Base-by-base conservation (phyloP, 768 basidiomycete genomes). In the Holtermanniella nyarrowii region DNA sequence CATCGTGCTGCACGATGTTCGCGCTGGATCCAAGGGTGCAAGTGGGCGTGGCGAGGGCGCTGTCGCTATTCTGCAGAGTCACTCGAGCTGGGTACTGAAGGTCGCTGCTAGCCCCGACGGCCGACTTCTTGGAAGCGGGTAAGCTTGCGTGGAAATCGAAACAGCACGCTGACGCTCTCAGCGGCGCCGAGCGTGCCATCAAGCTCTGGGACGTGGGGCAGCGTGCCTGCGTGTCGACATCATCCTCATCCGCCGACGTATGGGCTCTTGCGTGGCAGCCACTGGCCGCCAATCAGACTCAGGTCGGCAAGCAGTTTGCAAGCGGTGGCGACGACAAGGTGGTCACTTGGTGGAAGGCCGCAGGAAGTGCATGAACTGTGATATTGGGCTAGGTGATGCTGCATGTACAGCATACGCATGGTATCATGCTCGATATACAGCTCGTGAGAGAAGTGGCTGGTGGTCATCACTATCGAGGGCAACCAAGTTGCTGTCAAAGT, bases 1-100 rank as follows among this genome's bases (percentile, higher is more conserved):
- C 16, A 82, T 96, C 53, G 82, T 88, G 48, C 72, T 93, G 44
- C 88, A 93, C 69, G 90, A 96, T 65, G 85, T 90, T 14, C 82
- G 90, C 50, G 66, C 69, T 3, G 63, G 68, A 11, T 63, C 64
- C 4, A 54, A 56, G 21, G 75, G 82, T 0, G 60, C 78, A 4
- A 75, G 79, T 16, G 78, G 77, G 52, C 74, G 76, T 42, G 83
- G 87, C 4, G 78, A 79, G 18, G 84, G 85, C 39, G 83, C 84
- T 1, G 87, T 91, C 18, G 87, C 90, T 13, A 82, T 87, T 10
- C 76, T 96, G 58, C 79, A 80, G 4, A 90, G 90, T 0, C 90
- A 96, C 69, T 79, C 86, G 0, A 90, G 88, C 10, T 93, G 91
- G 89, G 86, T 88, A 1, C 77, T 96, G 31, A 83, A 82, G 61